Percentiles rank a stretch among this genome's conserved stretches.
phyloP scores from a whole-genome alignment of 1,139 yeast genomes.

The Protomyces pachydermus region DNA sequence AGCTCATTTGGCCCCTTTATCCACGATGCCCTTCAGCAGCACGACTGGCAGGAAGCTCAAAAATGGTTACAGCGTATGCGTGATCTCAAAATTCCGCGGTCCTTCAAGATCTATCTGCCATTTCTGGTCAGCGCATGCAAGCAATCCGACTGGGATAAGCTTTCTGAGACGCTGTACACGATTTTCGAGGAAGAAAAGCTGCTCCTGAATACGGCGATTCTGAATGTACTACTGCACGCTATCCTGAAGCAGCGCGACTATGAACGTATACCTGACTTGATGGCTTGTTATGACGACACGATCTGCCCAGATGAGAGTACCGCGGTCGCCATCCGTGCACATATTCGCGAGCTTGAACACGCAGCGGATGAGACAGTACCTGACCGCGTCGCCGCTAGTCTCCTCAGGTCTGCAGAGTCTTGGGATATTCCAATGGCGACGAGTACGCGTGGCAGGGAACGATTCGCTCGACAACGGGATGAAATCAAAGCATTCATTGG shows the following conservation, averaged over 20 bases:
- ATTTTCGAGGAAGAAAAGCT: not conserved
- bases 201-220: not conserved
- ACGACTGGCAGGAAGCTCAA: not conserved
- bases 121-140: constrained; percentile 2
- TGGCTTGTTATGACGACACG: not conserved
- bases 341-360: not conserved
- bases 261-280: not conserved
- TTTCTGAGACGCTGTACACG: not conserved
- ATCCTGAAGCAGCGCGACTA: not conserved
- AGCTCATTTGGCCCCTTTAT: constrained; percentile 7
- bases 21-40: not conserved
- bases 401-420: not conserved
- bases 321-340: not conserved
- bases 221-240: not conserved
- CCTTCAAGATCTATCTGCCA: constrained; percentile 4
- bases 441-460: no score
- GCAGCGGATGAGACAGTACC: not conserved
- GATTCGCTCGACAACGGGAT: not conserved
- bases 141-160: not conserved
- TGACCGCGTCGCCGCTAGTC: not conserved
- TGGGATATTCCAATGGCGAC: not conserved
- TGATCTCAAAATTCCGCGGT: not conserved
- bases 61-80: not conserved
- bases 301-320: not conserved
- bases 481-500: not conserved